A percentile compares a stretch with the other conserved stretches of the same genome.
Conservation (phyloP, 2,329 filamentous ascomycete genomes). For the Zasmidium citrigriseum region DNA sequence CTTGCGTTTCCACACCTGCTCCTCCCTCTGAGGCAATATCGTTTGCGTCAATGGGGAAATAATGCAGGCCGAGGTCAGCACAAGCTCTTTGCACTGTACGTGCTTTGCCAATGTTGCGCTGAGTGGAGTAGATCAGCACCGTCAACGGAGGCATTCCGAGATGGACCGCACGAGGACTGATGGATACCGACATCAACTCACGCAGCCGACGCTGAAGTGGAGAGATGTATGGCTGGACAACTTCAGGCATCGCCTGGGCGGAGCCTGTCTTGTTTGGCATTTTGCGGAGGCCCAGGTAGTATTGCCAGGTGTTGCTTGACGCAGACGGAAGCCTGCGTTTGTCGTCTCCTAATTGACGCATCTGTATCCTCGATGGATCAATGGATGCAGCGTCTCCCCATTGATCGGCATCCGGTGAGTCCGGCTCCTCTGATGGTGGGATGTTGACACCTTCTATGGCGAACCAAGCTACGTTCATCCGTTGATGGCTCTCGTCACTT, state of each 20-base stretch:
- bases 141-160: slow-evolving; percentile 85
- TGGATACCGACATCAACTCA: slow-evolving; percentile 84
- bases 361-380: slow-evolving; percentile 81
- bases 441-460: slow-evolving; percentile 73
- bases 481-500: slow-evolving; percentile 54
- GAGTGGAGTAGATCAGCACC: slow-evolving; percentile 85
- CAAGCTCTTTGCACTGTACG: slow-evolving; percentile 75
- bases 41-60: slow-evolving; percentile 85
- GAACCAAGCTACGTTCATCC: slow-evolving; percentile 77
- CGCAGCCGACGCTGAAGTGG: slow-evolving; percentile 64
- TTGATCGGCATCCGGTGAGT: slow-evolving; percentile 65
- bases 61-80: slow-evolving; percentile 85
- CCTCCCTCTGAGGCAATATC: slow-evolving; percentile 92
- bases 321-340: slow-evolving; percentile 77
- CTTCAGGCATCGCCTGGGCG: slow-evolving; percentile 36
- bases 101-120: slow-evolving; percentile 91
- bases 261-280: slow-evolving; percentile 56
- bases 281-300: slow-evolving; percentile 79
- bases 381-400: slow-evolving; percentile 89
- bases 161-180: slow-evolving; percentile 82
- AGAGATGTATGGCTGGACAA: slow-evolving; percentile 46
- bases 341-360: slow-evolving; percentile 88
- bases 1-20: slow-evolving; percentile 86
- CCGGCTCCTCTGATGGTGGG: slow-evolving; percentile 47
- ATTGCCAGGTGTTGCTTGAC: slow-evolving; percentile 79